Conservation (phyloP, 768 basidiomycete genomes). For the Crassisporium funariophilum region DNA sequence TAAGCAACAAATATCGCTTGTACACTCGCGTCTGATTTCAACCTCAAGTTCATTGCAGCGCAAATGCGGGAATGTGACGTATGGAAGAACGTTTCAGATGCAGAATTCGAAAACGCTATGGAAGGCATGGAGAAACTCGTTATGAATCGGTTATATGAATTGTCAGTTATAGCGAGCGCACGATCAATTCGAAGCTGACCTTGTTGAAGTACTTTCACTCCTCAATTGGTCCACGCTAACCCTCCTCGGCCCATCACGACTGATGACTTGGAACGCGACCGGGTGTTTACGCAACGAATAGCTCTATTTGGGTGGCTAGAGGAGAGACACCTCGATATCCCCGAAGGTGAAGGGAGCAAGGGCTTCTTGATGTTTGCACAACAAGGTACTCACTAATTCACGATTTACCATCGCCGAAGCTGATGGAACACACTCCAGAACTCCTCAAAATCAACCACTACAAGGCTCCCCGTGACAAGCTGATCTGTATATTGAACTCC, state of each 20-base stretch:
- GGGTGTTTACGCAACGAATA: conserved; percentile 87
- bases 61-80: conserved; percentile 86
- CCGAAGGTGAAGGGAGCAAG: conserved; percentile 68
- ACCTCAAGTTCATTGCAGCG: conserved; percentile 75
- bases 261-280: conserved; percentile 96
- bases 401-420: neutral
- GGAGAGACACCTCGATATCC: conserved; percentile 88
- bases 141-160: conserved; percentile 96
- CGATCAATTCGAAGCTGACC: conserved; percentile 7
- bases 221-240: conserved; percentile 65
- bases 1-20: conserved; percentile 37
- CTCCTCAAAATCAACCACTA: conserved; percentile 97
- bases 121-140: conserved; percentile 99
- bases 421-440: conserved; percentile 48
- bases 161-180: conserved; percentile 54
- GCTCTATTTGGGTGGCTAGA: conserved; percentile 89
- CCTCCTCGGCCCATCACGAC: conserved; percentile 82
- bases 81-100: conserved; percentile 77
- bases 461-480: conserved; percentile 96
- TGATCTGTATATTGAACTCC: conserved; percentile 95
- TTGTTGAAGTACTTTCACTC: conserved; percentile 82
- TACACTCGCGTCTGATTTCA: conserved; percentile 9
- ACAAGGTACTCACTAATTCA: conserved; percentile 57
- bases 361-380: conserved; percentile 90
- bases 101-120: conserved; percentile 94